Percentiles rank a stretch among this genome's conserved stretches.
Conservation (phyloP, 2,329 filamentous ascomycete genomes). For the Ceratocystis albifundus region DNA sequence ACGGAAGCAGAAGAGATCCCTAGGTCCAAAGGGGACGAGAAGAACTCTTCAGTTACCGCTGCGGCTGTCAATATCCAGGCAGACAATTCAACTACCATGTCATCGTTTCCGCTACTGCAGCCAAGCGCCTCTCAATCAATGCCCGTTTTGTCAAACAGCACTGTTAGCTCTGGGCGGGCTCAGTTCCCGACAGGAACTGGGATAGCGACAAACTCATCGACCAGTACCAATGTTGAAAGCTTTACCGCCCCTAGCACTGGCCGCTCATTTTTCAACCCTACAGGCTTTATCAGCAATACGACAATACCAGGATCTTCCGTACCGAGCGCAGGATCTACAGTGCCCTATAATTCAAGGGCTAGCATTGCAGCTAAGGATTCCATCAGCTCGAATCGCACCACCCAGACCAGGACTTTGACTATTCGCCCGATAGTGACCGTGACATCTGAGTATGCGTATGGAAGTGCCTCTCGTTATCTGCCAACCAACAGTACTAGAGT, state of each 20-base stretch:
- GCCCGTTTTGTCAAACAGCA: not conserved
- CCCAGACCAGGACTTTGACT: slow-evolving; percentile 1
- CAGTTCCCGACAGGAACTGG: not conserved
- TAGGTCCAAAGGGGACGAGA: not conserved
- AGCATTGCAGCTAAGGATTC: slow-evolving; percentile 15
- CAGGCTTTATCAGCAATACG: slow-evolving; percentile 2
- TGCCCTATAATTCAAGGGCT: not conserved
- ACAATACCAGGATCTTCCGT: not conserved
- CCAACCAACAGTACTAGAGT: not conserved
- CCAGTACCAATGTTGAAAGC: not conserved
- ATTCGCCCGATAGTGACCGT: slow-evolving; percentile 7
- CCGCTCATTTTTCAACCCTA: not conserved
- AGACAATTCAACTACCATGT: slow-evolving; percentile 1
- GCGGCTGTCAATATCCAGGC: slow-evolving; percentile 8
- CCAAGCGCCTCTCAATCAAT: not conserved
- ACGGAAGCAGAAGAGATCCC: not conserved
- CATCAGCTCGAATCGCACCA: slow-evolving; percentile 15
- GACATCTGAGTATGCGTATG: not conserved
- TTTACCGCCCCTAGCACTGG: not conserved
- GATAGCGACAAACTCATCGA: not conserved
- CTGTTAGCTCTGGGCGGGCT: not conserved
- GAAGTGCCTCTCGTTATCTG: not conserved
- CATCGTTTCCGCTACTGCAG: not conserved
- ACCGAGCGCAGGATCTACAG: not conserved
- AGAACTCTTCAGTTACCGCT: not conserved